phyloP scores from a whole-genome alignment of 257 asterid genomes.

The Solanum etuberosum region DNA sequence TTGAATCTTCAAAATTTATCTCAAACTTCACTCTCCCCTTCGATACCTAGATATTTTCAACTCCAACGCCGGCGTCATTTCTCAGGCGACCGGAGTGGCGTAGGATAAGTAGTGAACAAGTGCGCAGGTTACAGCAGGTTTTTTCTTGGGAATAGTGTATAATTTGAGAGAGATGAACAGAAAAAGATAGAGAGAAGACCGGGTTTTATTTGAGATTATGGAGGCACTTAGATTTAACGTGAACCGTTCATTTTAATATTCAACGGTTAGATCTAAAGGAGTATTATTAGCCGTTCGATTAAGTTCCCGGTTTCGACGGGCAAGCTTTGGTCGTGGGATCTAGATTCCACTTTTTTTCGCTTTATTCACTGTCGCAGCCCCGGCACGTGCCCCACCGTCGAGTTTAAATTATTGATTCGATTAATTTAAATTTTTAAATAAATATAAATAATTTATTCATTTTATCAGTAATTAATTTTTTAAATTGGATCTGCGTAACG shows the following conservation, averaged over 20 bases:
- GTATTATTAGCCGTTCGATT: conserved; percentile 24
- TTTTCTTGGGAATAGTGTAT: conserved; percentile 5
- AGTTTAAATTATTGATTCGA: neutral
- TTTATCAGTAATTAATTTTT: neutral
- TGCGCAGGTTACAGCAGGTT: neutral
- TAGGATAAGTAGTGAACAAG: neutral
- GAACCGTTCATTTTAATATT: conserved; percentile 19
- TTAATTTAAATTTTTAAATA: no score
- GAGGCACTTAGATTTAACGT: conserved; percentile 19
- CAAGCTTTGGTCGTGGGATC: conserved; percentile 20
- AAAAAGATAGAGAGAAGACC: conserved; percentile 15
- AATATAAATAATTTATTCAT: no score
- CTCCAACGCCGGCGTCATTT: conserved; percentile 62
- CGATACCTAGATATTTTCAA: conserved; percentile 25
- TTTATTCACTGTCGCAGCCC: neutral
- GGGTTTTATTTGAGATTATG: conserved; percentile 17
- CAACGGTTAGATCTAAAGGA: neutral
- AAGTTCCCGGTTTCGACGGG: conserved; percentile 25
- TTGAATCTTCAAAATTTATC: neutral
- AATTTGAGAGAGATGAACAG: conserved; percentile 5
- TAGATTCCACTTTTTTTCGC: conserved; percentile 18
- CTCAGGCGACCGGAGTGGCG: conserved; percentile 27
- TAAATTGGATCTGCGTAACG: neutral
- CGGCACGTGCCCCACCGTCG: conserved; percentile 13
- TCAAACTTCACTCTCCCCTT: neutral